Percentiles rank a stretch among this genome's conserved stretches.
Conservation (phyloP, 768 basidiomycete genomes). For the Collybia sordida region DNA sequence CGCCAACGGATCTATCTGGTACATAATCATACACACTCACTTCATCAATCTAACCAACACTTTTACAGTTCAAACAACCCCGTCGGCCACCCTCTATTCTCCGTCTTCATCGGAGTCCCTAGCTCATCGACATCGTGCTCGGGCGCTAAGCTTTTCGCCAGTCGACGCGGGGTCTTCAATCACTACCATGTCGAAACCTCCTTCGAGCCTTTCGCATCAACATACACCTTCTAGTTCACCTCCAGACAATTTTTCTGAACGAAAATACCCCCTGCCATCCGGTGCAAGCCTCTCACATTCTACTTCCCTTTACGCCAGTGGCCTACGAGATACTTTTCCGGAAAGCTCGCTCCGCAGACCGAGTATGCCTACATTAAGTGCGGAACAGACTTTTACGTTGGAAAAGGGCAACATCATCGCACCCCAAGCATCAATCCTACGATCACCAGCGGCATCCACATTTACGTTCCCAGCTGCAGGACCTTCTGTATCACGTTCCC, state of each 20-base stretch:
- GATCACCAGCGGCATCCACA: background rate
- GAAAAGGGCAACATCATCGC: background rate
- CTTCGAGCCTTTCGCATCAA: conserved; percentile 5
- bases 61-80: conserved; percentile 9
- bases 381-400: conserved; percentile 10
- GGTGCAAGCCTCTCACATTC: conserved; percentile 21
- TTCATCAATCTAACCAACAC: background rate
- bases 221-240: conserved; percentile 15
- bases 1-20: conserved; percentile 1
- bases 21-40: background rate
- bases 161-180: conserved; percentile 21
- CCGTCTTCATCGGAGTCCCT: conserved; percentile 34
- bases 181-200: conserved; percentile 11
- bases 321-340: conserved; percentile 7
- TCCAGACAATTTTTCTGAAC: conserved; percentile 1
- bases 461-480: conserved; percentile 5
- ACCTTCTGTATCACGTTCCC: background rate
- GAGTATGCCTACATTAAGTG: conserved; percentile 23
- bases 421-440: conserved; percentile 4
- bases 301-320: conserved; percentile 22
- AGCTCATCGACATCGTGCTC: conserved; percentile 9
- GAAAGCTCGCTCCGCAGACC: conserved; percentile 20
- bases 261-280: conserved; percentile 4
- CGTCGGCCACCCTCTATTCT: conserved; percentile 24
- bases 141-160: conserved; percentile 24